Percentiles rank a stretch among this genome's conserved stretches.
These are phyloP conservation scores for Blastobotrys mokoenaii DNA, from an alignment of 805 yeast species.

Conservation along the genomic window DNA sequence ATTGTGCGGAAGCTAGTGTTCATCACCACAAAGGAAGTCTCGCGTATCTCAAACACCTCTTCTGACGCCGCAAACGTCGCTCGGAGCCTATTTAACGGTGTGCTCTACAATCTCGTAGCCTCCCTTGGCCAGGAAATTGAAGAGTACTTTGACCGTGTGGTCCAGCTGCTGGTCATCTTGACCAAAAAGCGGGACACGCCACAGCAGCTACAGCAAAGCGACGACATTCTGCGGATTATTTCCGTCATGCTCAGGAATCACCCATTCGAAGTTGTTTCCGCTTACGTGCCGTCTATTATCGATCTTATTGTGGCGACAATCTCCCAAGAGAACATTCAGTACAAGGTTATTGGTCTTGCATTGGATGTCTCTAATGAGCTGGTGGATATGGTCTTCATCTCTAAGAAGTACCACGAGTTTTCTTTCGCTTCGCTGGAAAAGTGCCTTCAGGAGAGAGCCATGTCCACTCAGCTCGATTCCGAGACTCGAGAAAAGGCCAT, in stretches of 20 bases:
- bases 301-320: too few relatives aligned
- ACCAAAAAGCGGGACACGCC: too few relatives aligned
- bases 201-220: neutral
- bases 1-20: conserved; percentile 16
- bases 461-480: conserved; percentile 29
- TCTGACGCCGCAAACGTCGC: conserved; percentile 3
- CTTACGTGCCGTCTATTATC: neutral
- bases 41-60: conserved; percentile 5
- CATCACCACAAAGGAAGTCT: conserved; percentile 3
- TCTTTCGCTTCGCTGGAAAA: conserved; percentile 15
- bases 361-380: conserved; percentile 26
- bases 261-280: conserved; percentile 4
- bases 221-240: conserved; percentile 12
- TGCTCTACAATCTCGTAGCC: conserved; percentile 7
- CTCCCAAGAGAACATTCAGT: conserved; percentile 16
- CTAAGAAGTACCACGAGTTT: neutral
- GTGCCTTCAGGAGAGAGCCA: conserved; percentile 30
- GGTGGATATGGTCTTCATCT: neutral
- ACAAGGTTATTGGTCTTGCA: conserved; percentile 30
- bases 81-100: conserved; percentile 6
- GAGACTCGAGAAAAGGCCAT: conserved; percentile 34
- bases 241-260: conserved; percentile 8
- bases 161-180: conserved; percentile 5
- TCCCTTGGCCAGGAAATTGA: conserved; percentile 7
- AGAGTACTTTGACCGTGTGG: conserved; percentile 3